phyloP scores from a whole-genome alignment of 345 rosid genomes.

The Microthlaspi erraticum region DNA sequence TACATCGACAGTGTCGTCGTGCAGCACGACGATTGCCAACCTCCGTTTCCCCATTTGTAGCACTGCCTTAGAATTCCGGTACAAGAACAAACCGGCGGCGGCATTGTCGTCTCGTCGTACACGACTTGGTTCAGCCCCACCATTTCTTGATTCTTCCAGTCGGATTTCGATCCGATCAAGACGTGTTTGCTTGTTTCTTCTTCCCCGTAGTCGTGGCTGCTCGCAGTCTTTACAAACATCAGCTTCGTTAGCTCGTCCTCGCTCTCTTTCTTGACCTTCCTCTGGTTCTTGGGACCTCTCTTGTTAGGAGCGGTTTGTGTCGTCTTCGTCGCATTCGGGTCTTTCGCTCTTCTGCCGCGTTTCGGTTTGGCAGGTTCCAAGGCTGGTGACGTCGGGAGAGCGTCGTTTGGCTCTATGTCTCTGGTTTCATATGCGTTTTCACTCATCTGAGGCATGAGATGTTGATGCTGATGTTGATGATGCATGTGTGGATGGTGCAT shows the following conservation, averaged over 20 bases:
- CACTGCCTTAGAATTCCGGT: slow-evolving; percentile 88
- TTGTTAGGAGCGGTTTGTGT: slow-evolving; percentile 53
- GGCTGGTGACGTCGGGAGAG: slow-evolving; percentile 55
- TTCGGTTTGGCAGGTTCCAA: slow-evolving; percentile 66
- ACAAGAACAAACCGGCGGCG: slow-evolving; percentile 93
- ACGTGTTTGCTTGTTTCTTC: slow-evolving; percentile 55
- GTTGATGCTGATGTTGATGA: slow-evolving; percentile 64
- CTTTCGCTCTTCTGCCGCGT: slow-evolving; percentile 74
- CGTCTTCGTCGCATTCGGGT: slow-evolving; percentile 56
- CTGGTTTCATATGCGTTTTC: slow-evolving; percentile 64
- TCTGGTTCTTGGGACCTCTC: slow-evolving; percentile 64
- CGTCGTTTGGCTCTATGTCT: slow-evolving; percentile 61
- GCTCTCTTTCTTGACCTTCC: slow-evolving; percentile 78
- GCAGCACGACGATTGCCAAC: slow-evolving; percentile 99
- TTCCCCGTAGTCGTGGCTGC: slow-evolving; percentile 54
- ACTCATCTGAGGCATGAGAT: slow-evolving; percentile 58
- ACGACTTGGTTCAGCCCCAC: slow-evolving; percentile 87
- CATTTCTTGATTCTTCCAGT: slow-evolving; percentile 86
- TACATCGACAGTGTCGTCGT: slow-evolving; percentile 84
- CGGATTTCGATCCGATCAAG: slow-evolving; percentile 61
- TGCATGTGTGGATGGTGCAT: slow-evolving; percentile 72
- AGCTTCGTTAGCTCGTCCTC: slow-evolving; percentile 66
- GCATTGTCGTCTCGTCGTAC: slow-evolving; percentile 91
- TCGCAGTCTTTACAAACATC: slow-evolving; percentile 59
- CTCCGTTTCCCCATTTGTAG: slow-evolving; percentile 99